Conservation (phyloP, 2,329 filamentous ascomycete genomes). For the Harringtonia lauricola region DNA sequence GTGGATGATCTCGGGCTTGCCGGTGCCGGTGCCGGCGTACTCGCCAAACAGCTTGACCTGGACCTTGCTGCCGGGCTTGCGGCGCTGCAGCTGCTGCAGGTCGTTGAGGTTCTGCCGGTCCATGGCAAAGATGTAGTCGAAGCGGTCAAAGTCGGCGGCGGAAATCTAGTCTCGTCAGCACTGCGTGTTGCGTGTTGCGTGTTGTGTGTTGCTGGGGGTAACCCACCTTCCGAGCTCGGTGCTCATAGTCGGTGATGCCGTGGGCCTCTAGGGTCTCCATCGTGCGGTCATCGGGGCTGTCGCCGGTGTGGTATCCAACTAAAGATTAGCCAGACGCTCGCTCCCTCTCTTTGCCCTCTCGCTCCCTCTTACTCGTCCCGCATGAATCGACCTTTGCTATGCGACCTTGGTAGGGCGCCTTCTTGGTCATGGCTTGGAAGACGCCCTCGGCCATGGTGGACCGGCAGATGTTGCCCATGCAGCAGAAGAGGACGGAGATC, state of each 20-base stretch:
- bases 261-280: slow-evolving; percentile 65
- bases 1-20: slow-evolving; percentile 62
- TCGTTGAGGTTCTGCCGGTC: slow-evolving; percentile 71
- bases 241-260: slow-evolving; percentile 66
- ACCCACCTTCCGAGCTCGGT: slow-evolving; percentile 63
- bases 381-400: slow-evolving; percentile 73
- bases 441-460: slow-evolving; percentile 96
- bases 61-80: slow-evolving; percentile 46
- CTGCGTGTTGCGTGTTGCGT: not conserved
- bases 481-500: slow-evolving; percentile 82
- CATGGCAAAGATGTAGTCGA: slow-evolving; percentile 95
- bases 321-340: not conserved
- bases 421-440: slow-evolving; percentile 61
- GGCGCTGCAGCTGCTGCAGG: slow-evolving; percentile 47
- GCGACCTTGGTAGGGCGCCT: slow-evolving; percentile 44
- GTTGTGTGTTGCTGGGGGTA: not conserved
- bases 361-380: slow-evolving; percentile 46
- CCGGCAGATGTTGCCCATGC: slow-evolving; percentile 88
- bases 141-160: slow-evolving; percentile 64
- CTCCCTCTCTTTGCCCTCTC: not conserved
- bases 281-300: slow-evolving; percentile 70
- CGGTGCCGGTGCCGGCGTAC: slow-evolving; percentile 55
- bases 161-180: slow-evolving; percentile 28
- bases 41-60: slow-evolving; percentile 78
- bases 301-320: slow-evolving; percentile 74